Conservation (phyloP, 2,329 filamentous ascomycete genomes). For the Beauveria bassiana region DNA sequence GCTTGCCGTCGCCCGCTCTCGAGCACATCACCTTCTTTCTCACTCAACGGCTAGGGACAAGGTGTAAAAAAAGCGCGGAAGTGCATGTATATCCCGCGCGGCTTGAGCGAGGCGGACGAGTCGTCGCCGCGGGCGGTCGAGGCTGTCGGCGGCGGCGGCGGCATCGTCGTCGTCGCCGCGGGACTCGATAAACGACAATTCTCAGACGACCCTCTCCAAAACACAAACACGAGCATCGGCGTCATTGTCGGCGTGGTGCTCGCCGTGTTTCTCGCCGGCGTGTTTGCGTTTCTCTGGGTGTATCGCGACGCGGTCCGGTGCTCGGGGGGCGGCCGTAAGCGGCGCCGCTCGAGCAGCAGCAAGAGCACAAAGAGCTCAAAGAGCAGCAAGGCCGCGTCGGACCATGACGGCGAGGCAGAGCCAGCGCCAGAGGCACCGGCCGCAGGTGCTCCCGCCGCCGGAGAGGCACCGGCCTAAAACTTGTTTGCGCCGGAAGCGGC, state of each 20-base stretch:
- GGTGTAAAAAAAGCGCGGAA: background rate
- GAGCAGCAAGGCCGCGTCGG: constrained; percentile 20
- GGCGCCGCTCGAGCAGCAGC: constrained; percentile 18
- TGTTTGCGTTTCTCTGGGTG: constrained; percentile 30
- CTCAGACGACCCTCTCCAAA: constrained; percentile 19
- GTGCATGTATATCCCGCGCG: constrained; percentile 10
- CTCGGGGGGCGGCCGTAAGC: constrained; percentile 20
- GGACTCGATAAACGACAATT: constrained; percentile 12
- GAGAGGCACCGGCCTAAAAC: background rate
- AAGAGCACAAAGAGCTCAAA: constrained; percentile 30
- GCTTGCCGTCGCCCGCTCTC: background rate
- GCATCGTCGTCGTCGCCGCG: background rate
- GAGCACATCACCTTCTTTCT: background rate
- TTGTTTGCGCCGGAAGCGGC: background rate
- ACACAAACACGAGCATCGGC: constrained; percentile 35
- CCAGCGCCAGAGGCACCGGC: background rate
- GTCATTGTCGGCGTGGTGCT: constrained; percentile 35
- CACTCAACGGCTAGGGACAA: background rate
- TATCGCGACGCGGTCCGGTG: constrained; percentile 33
- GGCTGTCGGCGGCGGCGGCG: background rate
- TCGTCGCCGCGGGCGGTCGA: background rate
- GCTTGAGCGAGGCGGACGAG: background rate
- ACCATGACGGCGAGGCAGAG: constrained; percentile 1
- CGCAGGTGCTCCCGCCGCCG: background rate
- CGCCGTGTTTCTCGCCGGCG: constrained; percentile 30